phyloP scores from a whole-genome alignment of 495 filamentous ascomycete species.

The Penicillium cinerascens region DNA sequence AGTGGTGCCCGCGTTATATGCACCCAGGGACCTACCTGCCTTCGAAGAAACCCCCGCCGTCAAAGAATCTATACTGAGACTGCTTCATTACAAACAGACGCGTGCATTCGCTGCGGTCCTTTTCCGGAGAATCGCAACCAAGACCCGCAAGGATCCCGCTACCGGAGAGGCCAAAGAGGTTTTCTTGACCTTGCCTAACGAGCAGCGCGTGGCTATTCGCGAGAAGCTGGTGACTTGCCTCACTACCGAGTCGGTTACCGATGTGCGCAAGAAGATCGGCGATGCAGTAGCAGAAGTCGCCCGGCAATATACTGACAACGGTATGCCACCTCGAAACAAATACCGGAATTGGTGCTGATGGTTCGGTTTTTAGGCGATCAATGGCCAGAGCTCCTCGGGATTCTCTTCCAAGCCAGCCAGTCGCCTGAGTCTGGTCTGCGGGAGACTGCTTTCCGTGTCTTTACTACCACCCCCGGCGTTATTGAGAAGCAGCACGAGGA shows the following conservation, averaged over 20 bases:
- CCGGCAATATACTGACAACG: constrained; percentile 87
- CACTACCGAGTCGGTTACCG: constrained; percentile 60
- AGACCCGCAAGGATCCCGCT: constrained; percentile 70
- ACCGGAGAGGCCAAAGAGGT: constrained; percentile 72
- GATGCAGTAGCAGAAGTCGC: constrained; percentile 95
- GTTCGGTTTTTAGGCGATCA: constrained; percentile 56
- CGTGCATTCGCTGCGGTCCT: constrained; percentile 91
- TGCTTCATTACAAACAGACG: constrained; percentile 45
- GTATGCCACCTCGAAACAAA: constrained; percentile 49
- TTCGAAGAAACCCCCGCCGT: neutral
- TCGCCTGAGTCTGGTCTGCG: constrained; percentile 74
- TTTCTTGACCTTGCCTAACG: constrained; percentile 68
- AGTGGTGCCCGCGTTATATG: neutral
- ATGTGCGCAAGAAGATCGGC: constrained; percentile 89
- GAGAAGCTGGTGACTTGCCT: constrained; percentile 76
- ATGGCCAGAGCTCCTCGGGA: constrained; percentile 87
- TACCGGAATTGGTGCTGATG: constrained; percentile 17
- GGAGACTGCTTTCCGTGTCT: constrained; percentile 89
- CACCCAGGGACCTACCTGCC: neutral
- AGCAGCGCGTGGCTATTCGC: constrained; percentile 74
- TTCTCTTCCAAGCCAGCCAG: constrained; percentile 84
- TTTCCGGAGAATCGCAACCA: constrained; percentile 88
- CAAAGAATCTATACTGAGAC: constrained; percentile 1
- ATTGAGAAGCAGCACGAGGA: constrained; percentile 95
- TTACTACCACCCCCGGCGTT: constrained; percentile 90